Evolutionary conservation across 192 early-diverging fungal genomes (phyloP), one percentile per base, ranked within the genome.

Genomic region (Thamnidium elegans): DNA sequence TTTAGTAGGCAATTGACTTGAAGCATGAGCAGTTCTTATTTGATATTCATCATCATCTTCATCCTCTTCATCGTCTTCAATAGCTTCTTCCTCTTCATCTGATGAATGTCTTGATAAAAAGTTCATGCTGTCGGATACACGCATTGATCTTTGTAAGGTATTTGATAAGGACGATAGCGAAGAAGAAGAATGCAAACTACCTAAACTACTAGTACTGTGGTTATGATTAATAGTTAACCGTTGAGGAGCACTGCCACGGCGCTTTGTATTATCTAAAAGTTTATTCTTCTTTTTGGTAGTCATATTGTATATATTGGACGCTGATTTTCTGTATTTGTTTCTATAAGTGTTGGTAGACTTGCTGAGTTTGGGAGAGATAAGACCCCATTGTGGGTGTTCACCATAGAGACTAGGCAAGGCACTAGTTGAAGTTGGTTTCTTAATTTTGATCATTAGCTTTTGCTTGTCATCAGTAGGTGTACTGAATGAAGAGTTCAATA

Each of bases 31-130:
- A 11, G 43, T 3, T 21, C 58, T 36, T 34, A 51, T 4, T 30
- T 63, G 61, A 17, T 48, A 48, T 3, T 62, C 67, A 20, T 68
- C 67, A 17, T 69, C 59, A 21, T 69, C 59, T 1, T 59, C 50
- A n/a, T 69, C 67, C 1, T 69, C 67, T 3, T 61, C 58, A 31
- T 54, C 44, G 0, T 55, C 64, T 8, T 60, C 69, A 6, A 61
- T 55, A n/a, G 58, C 61, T 13, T 69, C 62, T n/a, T 70, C 55
- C 17, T 58, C 51, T 15, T 65, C 62, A 3, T 69, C 67, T 4
- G 52, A 39, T 13, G 20, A 30, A 11, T 63, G 60, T 7, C 54
- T 50, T 21, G 62, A 32, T 11, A 69, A 8, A 15, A 50, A 46
- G 21, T 48, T 54, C 42, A 69, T 63, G 23, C 61, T 58, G 19